These are phyloP conservation scores for Hymenoscyphus fructigenus DNA, from an alignment of 2,329 filamentous ascomycete species.

Conservation along the genomic window DNA sequence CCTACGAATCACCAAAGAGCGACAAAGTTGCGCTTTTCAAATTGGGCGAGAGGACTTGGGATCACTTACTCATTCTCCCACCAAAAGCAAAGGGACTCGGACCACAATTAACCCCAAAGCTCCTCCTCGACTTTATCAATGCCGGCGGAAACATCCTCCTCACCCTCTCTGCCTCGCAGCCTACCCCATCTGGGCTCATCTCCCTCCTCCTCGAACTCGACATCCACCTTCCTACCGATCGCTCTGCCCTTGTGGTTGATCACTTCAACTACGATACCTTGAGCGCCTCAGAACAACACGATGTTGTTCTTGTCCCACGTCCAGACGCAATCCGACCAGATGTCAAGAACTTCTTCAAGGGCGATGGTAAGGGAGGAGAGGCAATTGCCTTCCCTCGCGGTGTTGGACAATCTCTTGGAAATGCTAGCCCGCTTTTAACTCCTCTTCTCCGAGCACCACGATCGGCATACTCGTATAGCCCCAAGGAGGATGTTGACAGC, in stretches of 20 bases:
- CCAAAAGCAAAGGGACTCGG: constrained; percentile 91
- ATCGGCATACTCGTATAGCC: constrained; percentile 92
- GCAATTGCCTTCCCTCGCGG: constrained; percentile 79
- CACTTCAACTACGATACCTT: constrained; percentile 89
- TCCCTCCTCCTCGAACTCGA: constrained; percentile 85
- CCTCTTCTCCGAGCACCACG: constrained; percentile 79
- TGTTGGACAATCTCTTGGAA: constrained; percentile 79
- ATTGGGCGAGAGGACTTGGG: constrained; percentile 83
- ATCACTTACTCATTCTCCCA: constrained; percentile 87
- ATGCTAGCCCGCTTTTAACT: constrained; percentile 70
- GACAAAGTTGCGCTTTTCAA: constrained; percentile 75
- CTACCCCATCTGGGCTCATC: constrained; percentile 70
- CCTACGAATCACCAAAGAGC: constrained; percentile 81
- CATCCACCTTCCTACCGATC: constrained; percentile 81
- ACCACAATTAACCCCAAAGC: constrained; percentile 80
- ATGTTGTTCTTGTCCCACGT: constrained; percentile 77
- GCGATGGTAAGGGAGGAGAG: constrained; percentile 49
- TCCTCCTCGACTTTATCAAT: constrained; percentile 89
- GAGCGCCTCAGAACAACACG: constrained; percentile 78
- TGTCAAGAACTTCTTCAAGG: constrained; percentile 75
- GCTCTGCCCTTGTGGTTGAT: constrained; percentile 82
- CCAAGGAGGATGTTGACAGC: constrained; percentile 73
- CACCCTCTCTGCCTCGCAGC: constrained; percentile 70
- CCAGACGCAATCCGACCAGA: constrained; percentile 65
- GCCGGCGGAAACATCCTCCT: constrained; percentile 88